Conservation (phyloP, 257 asterid species). For the Ballota nigra region DNA sequence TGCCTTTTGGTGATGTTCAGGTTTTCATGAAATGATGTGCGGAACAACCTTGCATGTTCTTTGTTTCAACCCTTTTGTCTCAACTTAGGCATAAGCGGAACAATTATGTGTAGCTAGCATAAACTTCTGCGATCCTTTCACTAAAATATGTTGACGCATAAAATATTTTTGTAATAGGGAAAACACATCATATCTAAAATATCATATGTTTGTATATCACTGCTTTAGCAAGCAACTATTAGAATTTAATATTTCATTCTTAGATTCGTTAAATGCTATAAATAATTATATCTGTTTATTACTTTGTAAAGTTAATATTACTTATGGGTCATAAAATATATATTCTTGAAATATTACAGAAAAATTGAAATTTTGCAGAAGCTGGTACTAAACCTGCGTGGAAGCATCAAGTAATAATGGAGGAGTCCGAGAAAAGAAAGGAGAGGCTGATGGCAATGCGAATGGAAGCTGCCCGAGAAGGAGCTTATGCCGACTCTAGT, state of each 20-base stretch:
- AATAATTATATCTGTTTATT: background rate
- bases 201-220: background rate
- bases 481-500: slow-evolving; percentile 20
- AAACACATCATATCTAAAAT: background rate
- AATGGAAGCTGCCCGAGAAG: slow-evolving; percentile 50
- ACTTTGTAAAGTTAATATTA: background rate
- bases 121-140: background rate
- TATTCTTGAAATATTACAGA: background rate
- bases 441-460: slow-evolving; percentile 77
- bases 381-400: slow-evolving; percentile 15
- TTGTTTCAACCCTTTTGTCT: background rate
- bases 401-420: slow-evolving; percentile 42
- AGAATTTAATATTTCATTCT: too few relatives aligned
- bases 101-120: background rate
- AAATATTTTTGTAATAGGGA: too few relatives aligned
- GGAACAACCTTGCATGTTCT: too few relatives aligned
- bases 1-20: background rate
- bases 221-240: too few relatives aligned
- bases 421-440: slow-evolving; percentile 73
- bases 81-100: background rate
- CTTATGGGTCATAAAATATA: background rate
- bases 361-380: slow-evolving; percentile 14
- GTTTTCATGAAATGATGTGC: background rate
- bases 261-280: background rate
- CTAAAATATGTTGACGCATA: too few relatives aligned